A percentile compares a stretch with the other conserved stretches of the same genome.
Conservation (phyloP, 2,329 filamentous ascomycete species). For the Neonectria coccinea region DNA sequence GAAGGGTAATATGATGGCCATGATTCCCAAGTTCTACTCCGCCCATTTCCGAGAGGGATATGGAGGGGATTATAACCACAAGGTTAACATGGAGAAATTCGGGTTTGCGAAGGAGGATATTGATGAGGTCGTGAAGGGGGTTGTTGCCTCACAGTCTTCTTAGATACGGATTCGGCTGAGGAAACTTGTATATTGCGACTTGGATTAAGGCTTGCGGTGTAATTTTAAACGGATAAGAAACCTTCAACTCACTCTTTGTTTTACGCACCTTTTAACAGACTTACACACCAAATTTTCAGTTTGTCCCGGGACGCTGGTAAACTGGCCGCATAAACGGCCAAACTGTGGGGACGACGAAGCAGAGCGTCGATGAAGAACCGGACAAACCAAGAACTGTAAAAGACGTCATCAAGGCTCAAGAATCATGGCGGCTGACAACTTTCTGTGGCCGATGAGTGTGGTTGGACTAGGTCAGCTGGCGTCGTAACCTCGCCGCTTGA, state of each 20-base stretch:
- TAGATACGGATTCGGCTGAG: background rate
- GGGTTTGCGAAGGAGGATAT: slow-evolving; percentile 46
- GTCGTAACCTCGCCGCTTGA: slow-evolving; percentile 32
- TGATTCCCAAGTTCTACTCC: slow-evolving; percentile 44
- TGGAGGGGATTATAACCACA: slow-evolving; percentile 49
- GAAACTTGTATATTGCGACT: background rate
- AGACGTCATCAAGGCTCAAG: slow-evolving; percentile 11
- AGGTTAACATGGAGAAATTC: slow-evolving; percentile 45
- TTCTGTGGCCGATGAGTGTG: slow-evolving; percentile 3
- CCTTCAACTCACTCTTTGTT: background rate
- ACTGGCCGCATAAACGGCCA: slow-evolving; percentile 13
- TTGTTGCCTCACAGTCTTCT: slow-evolving; percentile 1
- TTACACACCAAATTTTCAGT: background rate
- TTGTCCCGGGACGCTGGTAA: background rate
- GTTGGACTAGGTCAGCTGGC: slow-evolving; percentile 30
- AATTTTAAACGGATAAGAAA: background rate
- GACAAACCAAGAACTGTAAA: background rate
- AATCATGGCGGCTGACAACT: slow-evolving; percentile 1
- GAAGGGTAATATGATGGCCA: slow-evolving; percentile 35
- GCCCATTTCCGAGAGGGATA: slow-evolving; percentile 47
- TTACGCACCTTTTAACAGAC: background rate
- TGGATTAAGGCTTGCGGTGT: background rate
- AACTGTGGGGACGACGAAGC: slow-evolving; percentile 7
- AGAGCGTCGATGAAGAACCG: background rate
- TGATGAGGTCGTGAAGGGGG: slow-evolving; percentile 42